Conservation (phyloP, 2,329 filamentous ascomycete species). For the Cladosporium oxysporum region DNA sequence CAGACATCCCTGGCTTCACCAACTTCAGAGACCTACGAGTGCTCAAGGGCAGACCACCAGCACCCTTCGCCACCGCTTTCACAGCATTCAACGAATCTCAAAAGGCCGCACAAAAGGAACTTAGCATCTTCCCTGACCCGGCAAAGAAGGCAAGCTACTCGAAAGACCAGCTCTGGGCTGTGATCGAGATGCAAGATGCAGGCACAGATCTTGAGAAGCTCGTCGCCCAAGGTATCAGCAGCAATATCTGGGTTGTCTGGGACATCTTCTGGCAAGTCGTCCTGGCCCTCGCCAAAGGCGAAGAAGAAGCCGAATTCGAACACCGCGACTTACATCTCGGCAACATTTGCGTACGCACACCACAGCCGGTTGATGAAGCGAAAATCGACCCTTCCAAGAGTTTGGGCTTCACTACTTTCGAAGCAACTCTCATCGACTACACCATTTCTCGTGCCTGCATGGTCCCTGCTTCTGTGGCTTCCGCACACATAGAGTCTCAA, state of each 20-base stretch:
- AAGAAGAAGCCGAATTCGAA: slow-evolving; percentile 62
- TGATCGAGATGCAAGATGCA: slow-evolving; percentile 67
- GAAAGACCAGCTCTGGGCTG: slow-evolving; percentile 61
- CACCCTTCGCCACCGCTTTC: slow-evolving; percentile 51
- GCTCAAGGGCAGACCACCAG: slow-evolving; percentile 57
- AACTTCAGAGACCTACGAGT: slow-evolving; percentile 61
- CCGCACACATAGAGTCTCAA: slow-evolving; percentile 12
- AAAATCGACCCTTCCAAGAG: slow-evolving; percentile 37
- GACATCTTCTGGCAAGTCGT: slow-evolving; percentile 70
- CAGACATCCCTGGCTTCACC: slow-evolving; percentile 63
- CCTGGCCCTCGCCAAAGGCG: slow-evolving; percentile 61
- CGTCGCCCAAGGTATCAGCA: slow-evolving; percentile 37
- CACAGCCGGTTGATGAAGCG: not conserved
- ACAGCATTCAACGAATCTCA: slow-evolving; percentile 46
- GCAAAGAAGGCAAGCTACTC: slow-evolving; percentile 55
- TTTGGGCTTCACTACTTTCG: slow-evolving; percentile 56
- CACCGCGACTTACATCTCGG: slow-evolving; percentile 67
- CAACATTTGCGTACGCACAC: slow-evolving; percentile 60
- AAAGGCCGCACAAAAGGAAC: slow-evolving; percentile 41
- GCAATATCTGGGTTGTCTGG: slow-evolving; percentile 52
- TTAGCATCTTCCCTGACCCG: slow-evolving; percentile 58
- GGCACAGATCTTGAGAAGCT: slow-evolving; percentile 56
- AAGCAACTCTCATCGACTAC: slow-evolving; percentile 68
- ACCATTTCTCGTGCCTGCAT: slow-evolving; percentile 64
- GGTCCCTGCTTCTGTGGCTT: slow-evolving; percentile 6